Percentiles rank a stretch among this genome's conserved stretches.
These are phyloP conservation scores for Apophysomyces ossiformis DNA, from an alignment of 371 early-diverging fungal genomes.

Conservation along the genomic window DNA sequence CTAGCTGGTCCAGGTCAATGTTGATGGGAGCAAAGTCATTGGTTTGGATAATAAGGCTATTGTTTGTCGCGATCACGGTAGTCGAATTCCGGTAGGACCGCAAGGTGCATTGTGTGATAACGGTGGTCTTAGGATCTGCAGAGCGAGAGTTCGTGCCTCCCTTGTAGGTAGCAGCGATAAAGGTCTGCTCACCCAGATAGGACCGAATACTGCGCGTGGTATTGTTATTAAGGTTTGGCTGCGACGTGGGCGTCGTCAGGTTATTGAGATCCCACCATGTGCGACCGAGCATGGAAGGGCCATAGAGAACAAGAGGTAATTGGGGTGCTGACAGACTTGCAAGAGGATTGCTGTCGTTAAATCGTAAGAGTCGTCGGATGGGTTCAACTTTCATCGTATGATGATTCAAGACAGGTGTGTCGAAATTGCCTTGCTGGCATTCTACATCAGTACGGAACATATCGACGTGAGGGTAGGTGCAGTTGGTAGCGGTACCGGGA, in stretches of 20 bases:
- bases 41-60: background rate
- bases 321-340: background rate
- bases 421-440: conserved; percentile 13
- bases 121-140: background rate
- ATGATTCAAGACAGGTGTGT: conserved; percentile 14
- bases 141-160: background rate
- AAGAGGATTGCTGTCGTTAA: background rate
- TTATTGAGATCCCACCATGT: conserved; percentile 19
- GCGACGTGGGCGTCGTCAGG: background rate
- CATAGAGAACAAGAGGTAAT: conserved; percentile 15
- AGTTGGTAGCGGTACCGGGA: conserved; percentile 13
- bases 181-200: conserved; percentile 15
- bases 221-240: background rate
- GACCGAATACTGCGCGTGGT: background rate
- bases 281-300: conserved; percentile 16
- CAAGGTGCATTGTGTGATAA: conserved; percentile 16
- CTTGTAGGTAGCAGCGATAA: conserved; percentile 10
- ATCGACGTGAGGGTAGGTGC: conserved; percentile 11
- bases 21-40: background rate
- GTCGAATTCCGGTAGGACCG: conserved; percentile 15
- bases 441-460: conserved; percentile 7
- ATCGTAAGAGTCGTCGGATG: background rate
- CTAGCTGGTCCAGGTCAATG: background rate
- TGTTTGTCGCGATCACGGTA: background rate
- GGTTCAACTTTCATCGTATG: background rate